phyloP scores from a whole-genome alignment of 352 stramenopile genomes.

The Pythium apleroticum region DNA sequence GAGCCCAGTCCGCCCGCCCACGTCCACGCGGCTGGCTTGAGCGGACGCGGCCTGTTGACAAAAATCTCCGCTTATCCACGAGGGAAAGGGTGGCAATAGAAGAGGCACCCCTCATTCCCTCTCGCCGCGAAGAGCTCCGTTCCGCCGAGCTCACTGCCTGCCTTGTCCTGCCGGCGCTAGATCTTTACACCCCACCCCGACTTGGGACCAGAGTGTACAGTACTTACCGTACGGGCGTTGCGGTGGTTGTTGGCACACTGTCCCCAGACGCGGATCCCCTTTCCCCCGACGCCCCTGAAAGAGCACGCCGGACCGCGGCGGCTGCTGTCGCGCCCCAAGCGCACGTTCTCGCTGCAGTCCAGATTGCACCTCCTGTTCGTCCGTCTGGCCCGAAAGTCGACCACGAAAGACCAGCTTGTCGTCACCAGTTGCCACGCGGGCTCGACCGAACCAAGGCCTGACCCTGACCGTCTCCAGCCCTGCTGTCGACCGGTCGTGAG shows the following conservation, averaged over 20 bases:
- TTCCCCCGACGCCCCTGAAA: not conserved
- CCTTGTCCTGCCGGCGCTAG: not conserved
- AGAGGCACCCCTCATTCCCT: not conserved
- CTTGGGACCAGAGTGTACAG: not conserved
- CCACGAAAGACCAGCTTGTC: not conserved
- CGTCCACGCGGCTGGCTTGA: not conserved
- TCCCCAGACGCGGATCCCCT: not conserved
- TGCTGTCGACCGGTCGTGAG: slow-evolving; percentile 10
- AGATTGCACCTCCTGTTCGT: not conserved
- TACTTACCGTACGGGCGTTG: not conserved
- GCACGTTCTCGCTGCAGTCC: slow-evolving; percentile 4
- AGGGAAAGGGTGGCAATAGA: not conserved
- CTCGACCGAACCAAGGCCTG: not conserved
- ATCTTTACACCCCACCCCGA: not conserved
- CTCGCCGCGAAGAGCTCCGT: not conserved
- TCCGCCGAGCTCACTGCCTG: not conserved
- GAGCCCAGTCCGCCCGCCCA: too few species aligned
- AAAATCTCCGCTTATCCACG: slow-evolving; percentile 3
- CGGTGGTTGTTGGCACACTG: not conserved
- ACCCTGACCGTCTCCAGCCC: not conserved
- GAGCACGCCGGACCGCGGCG: too few species aligned
- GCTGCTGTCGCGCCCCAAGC: not conserved
- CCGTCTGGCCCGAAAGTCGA: not conserved
- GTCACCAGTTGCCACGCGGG: slow-evolving; percentile 3
- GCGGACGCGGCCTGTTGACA: not conserved